These are phyloP conservation scores for Volvariella volvacea DNA, from an alignment of 1,284 basidiomycete genomes.

Conservation along the genomic window DNA sequence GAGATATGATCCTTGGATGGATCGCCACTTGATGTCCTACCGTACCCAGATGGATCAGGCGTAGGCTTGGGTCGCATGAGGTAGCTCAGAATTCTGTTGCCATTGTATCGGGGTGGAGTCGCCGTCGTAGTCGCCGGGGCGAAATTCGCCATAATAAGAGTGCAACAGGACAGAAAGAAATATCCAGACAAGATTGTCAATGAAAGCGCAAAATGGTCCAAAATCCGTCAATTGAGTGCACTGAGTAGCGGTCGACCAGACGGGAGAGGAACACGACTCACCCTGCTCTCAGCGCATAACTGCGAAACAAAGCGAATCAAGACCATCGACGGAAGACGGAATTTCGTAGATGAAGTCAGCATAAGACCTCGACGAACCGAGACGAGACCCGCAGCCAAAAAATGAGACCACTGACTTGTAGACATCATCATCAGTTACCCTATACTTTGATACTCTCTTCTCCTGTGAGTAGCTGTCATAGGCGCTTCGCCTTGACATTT, in stretches of 20 bases:
- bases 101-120: background rate
- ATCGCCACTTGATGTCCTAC: slow-evolving; percentile 23
- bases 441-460: slow-evolving; percentile 64
- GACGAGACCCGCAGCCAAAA: slow-evolving; percentile 4
- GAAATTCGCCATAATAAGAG: background rate
- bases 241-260: background rate
- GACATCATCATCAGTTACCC: slow-evolving; percentile 74
- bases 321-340: background rate
- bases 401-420: slow-evolving; percentile 55
- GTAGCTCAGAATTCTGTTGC: slow-evolving; percentile 56
- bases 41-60: slow-evolving; percentile 17
- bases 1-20: slow-evolving; percentile 55
- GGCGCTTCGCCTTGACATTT: slow-evolving; percentile 59
- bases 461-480: slow-evolving; percentile 62
- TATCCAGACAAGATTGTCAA: no score
- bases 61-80: slow-evolving; percentile 59
- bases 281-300: slow-evolving; percentile 75
- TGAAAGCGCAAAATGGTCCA: no score
- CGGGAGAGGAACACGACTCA: slow-evolving; percentile 31
- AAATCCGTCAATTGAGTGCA: no score
- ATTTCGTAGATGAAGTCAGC: slow-evolving; percentile 1
- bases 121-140: background rate
- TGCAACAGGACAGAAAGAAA: no score
- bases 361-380: background rate
- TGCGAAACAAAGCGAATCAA: slow-evolving; percentile 23